Base-by-base conservation (phyloP, 2,329 filamentous ascomycete species). In the Calonectria fujianensis region DNA sequence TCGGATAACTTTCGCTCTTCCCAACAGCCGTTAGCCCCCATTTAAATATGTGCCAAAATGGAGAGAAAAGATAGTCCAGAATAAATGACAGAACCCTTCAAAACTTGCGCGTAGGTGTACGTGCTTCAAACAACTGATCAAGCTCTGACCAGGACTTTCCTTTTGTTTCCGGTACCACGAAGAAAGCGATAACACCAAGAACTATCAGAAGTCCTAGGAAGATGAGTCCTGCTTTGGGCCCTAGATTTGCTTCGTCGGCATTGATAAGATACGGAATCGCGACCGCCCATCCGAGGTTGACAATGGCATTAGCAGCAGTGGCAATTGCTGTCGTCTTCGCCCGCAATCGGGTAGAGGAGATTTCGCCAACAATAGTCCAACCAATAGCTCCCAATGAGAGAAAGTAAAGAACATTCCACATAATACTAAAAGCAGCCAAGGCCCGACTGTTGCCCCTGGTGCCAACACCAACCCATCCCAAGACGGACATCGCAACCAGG, bases 211-310 rank as follows among this genome's bases (percentile, higher is more conserved):
- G 54, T 11, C 54, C 54, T 2, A 59, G n/a, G 5, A 59, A 59
- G 0, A 59, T 59, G 2, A 59, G 54, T 2, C 54, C 54, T n/a
- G 54, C 4, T 27, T 59, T 59, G 13, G 54, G n/a, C 3, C 54
- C 54, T 18, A 59, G 54, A 14, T 59, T 59, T 5, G 54, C 54
- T 32, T 59, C 54, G 11, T 59, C 54, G 2, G 54, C 20, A 59
- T 59, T 59, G n/a, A 59, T 59, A 9, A 59, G 54, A 59, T 59
- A 59, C 4, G 54, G 54, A 20, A 59, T 59, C 20, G 54, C 54
- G 24, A 59, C 54, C 3, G 32, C 16, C 54, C 54, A 59, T 14
- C 54, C 54, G 24, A 59, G 54, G 13, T 59, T 59, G 1, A 59
- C 54, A 0, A 10, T 11, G 1, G 54, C 54, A 39, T 59, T 59